Evolutionary conservation across 352 stramenopile species (phyloP).

Genomic region (Pythium brassicae): DNA sequence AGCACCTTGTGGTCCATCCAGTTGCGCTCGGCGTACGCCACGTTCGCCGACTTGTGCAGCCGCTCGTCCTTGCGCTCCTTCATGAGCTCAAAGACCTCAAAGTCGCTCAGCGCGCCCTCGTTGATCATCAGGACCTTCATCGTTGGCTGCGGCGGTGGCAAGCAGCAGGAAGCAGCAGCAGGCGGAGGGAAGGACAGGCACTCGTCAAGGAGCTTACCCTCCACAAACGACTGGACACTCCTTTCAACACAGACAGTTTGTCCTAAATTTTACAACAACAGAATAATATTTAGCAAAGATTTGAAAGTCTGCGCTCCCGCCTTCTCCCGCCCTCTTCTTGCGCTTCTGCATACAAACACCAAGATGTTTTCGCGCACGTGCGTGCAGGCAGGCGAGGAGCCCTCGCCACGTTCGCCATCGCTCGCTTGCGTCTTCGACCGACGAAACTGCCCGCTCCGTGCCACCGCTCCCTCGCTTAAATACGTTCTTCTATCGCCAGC

Average conservation of each 20-base stretch:
- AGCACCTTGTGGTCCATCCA: conserved; percentile 90
- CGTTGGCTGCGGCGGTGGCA: not conserved
- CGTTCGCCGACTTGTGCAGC: conserved; percentile 70
- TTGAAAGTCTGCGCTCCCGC: conserved; percentile 8
- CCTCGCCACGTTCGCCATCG: not conserved
- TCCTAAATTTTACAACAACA: conserved; percentile 4
- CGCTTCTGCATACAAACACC: conserved; percentile 12
- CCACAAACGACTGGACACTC: not conserved
- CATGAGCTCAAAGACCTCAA: conserved; percentile 77
- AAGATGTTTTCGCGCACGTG: conserved; percentile 7
- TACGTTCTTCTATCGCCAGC: conserved; percentile 29
- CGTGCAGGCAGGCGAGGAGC: not conserved
- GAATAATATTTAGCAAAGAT: conserved; percentile 14
- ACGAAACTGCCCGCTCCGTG: conserved; percentile 1
- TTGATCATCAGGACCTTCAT: conserved; percentile 87
- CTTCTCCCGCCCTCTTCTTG: not conserved
- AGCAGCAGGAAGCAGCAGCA: not conserved
- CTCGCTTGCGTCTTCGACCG: conserved; percentile 5
- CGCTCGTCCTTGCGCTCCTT: conserved; percentile 76
- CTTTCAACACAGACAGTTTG: no score
- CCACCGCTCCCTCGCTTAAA: conserved; percentile 13
- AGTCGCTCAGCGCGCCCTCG: conserved; percentile 75
- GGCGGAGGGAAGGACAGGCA: no score
- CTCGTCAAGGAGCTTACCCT: not conserved
- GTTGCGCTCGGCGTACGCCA: conserved; percentile 81